phyloP scores from a whole-genome alignment of 441 rosid genomes.

The Brassica balearica region DNA sequence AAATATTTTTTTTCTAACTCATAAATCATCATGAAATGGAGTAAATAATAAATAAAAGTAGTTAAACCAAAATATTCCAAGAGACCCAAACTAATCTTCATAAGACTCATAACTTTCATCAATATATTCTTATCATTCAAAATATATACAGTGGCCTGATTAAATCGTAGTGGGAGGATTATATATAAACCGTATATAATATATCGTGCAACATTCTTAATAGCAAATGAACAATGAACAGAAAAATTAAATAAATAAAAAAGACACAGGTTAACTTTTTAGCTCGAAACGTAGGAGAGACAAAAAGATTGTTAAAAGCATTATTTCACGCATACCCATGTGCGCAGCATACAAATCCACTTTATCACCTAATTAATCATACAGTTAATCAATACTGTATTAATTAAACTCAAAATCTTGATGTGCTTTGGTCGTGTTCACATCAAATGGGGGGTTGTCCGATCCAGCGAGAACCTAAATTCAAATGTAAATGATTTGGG shows the following conservation, averaged over 20 bases:
- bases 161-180: not conserved
- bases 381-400: constrained; percentile 21
- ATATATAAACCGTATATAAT: no score
- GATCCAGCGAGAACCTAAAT: not conserved
- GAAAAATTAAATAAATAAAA: constrained; percentile 29
- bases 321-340: constrained; percentile 50
- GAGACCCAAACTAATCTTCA: not conserved
- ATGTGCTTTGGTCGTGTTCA: constrained; percentile 30
- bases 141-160: not conserved
- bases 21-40: no score
- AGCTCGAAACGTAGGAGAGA: constrained; percentile 44
- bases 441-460: constrained; percentile 16
- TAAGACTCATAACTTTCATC: no score
- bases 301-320: constrained; percentile 45
- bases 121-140: not conserved
- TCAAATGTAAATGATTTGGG: constrained; percentile 1
- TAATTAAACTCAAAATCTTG: constrained; percentile 24
- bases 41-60: no score
- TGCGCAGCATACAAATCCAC: constrained; percentile 51
- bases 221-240: constrained; percentile 30
- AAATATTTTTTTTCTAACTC: no score
- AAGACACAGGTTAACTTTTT: constrained; percentile 48
- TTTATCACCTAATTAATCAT: constrained; percentile 36
- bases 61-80: not conserved
- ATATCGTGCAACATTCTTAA: constrained; percentile 1